These are phyloP conservation scores for Wickerhamiella brachini DNA, from an alignment of 805 yeast species.

Conservation along the genomic window DNA sequence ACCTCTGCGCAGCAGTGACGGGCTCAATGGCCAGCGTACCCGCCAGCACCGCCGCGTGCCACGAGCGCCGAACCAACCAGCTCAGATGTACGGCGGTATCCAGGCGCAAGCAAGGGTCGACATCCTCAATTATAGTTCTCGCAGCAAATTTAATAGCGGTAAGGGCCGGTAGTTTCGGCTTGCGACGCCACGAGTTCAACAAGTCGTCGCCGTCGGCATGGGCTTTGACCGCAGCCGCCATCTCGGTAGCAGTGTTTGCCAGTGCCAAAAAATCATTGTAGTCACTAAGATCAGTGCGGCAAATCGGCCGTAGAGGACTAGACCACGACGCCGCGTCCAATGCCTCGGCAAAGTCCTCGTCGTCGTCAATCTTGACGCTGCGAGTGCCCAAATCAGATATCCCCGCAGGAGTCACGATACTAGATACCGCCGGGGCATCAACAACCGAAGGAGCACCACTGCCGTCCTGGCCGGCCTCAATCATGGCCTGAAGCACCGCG, in stretches of 20 bases:
- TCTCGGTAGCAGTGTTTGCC: not conserved
- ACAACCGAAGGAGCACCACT: not conserved
- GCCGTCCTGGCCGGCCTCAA: conserved; percentile 24
- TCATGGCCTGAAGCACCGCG: conserved; percentile 44
- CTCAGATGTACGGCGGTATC: conserved; percentile 52
- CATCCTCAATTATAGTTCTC: conserved; percentile 56
- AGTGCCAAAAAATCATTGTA: conserved; percentile 10
- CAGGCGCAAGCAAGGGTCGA: conserved; percentile 56
- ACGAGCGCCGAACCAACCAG: conserved; percentile 46
- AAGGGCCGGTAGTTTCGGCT: conserved; percentile 20
- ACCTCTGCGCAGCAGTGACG: conserved; percentile 66
- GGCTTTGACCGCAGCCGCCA: not conserved
- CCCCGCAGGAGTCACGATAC: not conserved
- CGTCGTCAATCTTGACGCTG: not conserved
- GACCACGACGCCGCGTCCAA: conserved; percentile 14
- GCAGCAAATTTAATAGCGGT: conserved; percentile 48
- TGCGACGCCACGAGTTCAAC: not conserved
- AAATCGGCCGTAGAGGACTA: conserved; percentile 18
- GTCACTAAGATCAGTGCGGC: conserved; percentile 18
- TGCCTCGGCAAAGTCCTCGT: conserved; percentile 3
- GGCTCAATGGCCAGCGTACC: conserved; percentile 80
- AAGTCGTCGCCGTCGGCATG: not conserved
- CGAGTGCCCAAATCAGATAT: not conserved
- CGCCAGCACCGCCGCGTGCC: conserved; percentile 58
- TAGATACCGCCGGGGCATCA: not conserved